These are phyloP conservation scores for Candida nonsorbophila DNA, from an alignment of 805 yeast genomes.

Conservation along the genomic window DNA sequence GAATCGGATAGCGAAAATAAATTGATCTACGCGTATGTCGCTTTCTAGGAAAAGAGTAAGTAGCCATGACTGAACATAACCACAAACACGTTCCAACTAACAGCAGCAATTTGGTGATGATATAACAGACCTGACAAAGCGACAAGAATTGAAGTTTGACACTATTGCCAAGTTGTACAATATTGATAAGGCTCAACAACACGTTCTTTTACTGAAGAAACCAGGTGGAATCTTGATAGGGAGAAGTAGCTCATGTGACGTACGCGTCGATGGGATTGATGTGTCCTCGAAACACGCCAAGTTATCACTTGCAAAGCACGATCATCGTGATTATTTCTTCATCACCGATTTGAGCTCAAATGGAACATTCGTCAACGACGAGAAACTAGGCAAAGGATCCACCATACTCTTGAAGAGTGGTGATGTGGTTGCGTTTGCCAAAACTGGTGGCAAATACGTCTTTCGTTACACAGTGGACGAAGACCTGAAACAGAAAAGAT, in stretches of 20 bases:
- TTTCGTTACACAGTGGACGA: constrained; percentile 39
- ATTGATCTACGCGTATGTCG: constrained; percentile 13
- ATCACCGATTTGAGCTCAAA: constrained; percentile 57
- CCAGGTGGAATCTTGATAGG: constrained; percentile 34
- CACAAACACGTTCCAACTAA: constrained; percentile 4
- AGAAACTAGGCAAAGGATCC: constrained; percentile 43
- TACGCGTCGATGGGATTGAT: constrained; percentile 49
- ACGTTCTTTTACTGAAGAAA: constrained; percentile 15
- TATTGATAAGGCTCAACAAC: constrained; percentile 12
- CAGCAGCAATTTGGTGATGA: constrained; percentile 8
- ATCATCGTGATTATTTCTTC: constrained; percentile 33
- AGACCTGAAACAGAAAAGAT: constrained; percentile 16
- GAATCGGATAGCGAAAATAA: constrained; percentile 14
- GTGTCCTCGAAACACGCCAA: constrained; percentile 65
- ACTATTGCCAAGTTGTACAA: constrained; percentile 17
- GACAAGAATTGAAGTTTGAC: constrained; percentile 10
- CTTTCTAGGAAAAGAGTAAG: constrained; percentile 21
- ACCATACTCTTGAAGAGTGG: constrained; percentile 54
- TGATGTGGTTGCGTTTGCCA: constrained; percentile 56
- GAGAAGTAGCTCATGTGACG: constrained; percentile 56
- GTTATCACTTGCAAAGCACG: constrained; percentile 34
- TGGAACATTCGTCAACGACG: constrained; percentile 64
- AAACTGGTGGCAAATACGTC: constrained; percentile 42
- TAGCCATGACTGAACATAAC: constrained; percentile 3
- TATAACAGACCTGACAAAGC: constrained; percentile 5